These are phyloP conservation scores for Pseudogymnoascus sp. DNA, from an alignment of 2,329 filamentous ascomycete species.

Conservation along the genomic window DNA sequence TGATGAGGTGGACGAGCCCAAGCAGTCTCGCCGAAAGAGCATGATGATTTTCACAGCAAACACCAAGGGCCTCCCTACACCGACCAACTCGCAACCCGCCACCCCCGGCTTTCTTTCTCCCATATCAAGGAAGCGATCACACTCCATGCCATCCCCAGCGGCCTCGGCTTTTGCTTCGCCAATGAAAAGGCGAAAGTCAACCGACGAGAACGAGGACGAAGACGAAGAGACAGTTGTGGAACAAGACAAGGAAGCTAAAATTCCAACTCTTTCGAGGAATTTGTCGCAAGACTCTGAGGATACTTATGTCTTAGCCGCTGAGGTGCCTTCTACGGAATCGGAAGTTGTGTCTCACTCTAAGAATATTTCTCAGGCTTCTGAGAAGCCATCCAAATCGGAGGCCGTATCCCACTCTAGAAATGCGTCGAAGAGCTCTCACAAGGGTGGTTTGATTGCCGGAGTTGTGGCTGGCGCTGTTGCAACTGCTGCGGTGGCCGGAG, in stretches of 20 bases:
- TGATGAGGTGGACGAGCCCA: conserved; percentile 32
- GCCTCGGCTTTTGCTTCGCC: conserved; percentile 16
- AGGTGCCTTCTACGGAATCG: background rate
- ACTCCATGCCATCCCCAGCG: conserved; percentile 23
- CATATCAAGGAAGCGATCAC: conserved; percentile 22
- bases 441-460: conserved; percentile 12
- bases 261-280: conserved; percentile 2
- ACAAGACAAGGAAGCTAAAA: background rate
- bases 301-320: background rate
- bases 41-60: conserved; percentile 32
- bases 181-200: conserved; percentile 15
- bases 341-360: background rate
- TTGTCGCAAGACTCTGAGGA: background rate
- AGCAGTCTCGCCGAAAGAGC: conserved; percentile 35
- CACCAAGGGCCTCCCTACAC: conserved; percentile 17
- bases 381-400: background rate
- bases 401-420: background rate
- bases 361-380: background rate
- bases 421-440: background rate
- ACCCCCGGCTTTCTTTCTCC: conserved; percentile 15
- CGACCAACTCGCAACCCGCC: conserved; percentile 21
- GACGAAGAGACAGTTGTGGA: background rate
- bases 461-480: conserved; percentile 16
- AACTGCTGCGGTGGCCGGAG: conserved; percentile 17
- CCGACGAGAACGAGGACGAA: conserved; percentile 3